These are phyloP conservation scores for Setomelanomma holmii DNA, from an alignment of 2,329 filamentous ascomycete species.

Conservation along the genomic window DNA sequence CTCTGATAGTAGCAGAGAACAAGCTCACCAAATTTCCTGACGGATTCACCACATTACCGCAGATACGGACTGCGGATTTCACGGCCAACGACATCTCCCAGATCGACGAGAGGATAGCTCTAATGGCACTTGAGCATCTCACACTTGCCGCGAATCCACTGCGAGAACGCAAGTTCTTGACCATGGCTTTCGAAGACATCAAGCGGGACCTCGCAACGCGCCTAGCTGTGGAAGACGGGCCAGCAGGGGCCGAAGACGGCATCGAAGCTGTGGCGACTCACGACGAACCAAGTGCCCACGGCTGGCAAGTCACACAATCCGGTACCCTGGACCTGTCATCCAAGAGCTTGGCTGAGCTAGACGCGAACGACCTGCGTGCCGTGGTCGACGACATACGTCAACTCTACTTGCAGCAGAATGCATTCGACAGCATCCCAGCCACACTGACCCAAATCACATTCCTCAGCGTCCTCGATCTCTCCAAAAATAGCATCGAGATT, in stretches of 20 bases:
- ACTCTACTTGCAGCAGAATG: conserved; percentile 79
- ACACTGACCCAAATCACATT: conserved; percentile 74
- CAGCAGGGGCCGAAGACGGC: conserved; percentile 1
- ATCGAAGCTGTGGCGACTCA: conserved; percentile 13
- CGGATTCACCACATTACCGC: conserved; percentile 72
- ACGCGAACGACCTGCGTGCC: conserved; percentile 47
- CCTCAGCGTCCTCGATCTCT: conserved; percentile 74
- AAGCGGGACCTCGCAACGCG: conserved; percentile 75
- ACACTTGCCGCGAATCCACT: conserved; percentile 89
- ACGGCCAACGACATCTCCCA: conserved; percentile 82
- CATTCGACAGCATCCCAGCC: conserved; percentile 71
- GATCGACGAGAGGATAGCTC: conserved; percentile 76
- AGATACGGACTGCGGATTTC: conserved; percentile 79
- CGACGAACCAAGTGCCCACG: conserved; percentile 8
- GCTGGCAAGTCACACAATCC: conserved; percentile 42
- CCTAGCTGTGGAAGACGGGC: conserved; percentile 54
- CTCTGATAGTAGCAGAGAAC: conserved; percentile 82
- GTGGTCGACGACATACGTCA: conserved; percentile 60
- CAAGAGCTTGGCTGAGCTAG: conserved; percentile 49
- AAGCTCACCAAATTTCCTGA: conserved; percentile 76
- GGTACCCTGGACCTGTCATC: conserved; percentile 53
- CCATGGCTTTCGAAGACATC: conserved; percentile 79
- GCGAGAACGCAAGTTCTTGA: conserved; percentile 83
- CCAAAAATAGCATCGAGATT: conserved; percentile 75
- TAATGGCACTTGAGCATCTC: conserved; percentile 79